A percentile compares a stretch with the other conserved stretches of the same genome.
Conservation (phyloP, 805 yeast genomes). For the Wickerhamomyces hampshirensis region DNA sequence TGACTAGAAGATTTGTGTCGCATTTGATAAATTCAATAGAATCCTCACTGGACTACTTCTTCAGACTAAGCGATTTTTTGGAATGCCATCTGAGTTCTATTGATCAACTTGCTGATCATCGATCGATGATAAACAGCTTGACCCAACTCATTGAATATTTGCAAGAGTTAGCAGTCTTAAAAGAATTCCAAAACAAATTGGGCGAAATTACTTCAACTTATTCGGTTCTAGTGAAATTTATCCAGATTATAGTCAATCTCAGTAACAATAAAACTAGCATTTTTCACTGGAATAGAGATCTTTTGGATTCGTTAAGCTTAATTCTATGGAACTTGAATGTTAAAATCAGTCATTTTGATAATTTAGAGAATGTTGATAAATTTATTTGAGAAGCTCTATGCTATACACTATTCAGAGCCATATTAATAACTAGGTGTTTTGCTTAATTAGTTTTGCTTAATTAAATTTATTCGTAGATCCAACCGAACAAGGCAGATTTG, state of each 20-base stretch:
- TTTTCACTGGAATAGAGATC: neutral
- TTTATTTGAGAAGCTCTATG: too few relatives aligned
- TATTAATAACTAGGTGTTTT: too few relatives aligned
- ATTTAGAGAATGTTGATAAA: too few relatives aligned
- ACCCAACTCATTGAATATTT: too few relatives aligned
- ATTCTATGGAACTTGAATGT: neutral
- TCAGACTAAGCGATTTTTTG: neutral
- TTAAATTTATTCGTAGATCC: conserved; percentile 84
- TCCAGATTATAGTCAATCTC: neutral
- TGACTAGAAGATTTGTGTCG: neutral
- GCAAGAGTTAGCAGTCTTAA: too few relatives aligned
- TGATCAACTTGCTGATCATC: too few relatives aligned
- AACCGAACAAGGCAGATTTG: conserved; percentile 77
- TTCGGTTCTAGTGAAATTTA: neutral
- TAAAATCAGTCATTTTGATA: neutral
- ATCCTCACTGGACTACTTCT: neutral
- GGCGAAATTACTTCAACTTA: too few relatives aligned
- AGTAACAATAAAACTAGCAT: neutral
- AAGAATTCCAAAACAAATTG: neutral
- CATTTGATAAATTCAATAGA: neutral
- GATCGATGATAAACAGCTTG: neutral
- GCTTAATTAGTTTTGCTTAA: neutral
- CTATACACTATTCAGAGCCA: too few relatives aligned
- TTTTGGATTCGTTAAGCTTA: neutral
- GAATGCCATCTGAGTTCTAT: too few relatives aligned